Percentiles rank a stretch among this genome's conserved stretches.
These are phyloP conservation scores for Zygoascus sp. DNA, from an alignment of 1,139 yeast species.

Conservation along the genomic window DNA sequence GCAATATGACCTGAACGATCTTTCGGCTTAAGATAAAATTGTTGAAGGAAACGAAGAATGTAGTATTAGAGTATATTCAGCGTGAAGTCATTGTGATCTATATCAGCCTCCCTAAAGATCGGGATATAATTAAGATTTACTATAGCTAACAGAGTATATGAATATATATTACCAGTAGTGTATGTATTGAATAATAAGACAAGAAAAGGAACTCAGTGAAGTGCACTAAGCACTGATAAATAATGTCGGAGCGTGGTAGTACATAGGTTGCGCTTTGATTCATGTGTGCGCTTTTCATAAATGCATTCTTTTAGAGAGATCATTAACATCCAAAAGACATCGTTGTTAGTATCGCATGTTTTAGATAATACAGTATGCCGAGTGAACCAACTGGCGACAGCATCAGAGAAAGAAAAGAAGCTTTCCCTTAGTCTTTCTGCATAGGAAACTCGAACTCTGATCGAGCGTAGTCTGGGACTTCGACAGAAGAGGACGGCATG, in stretches of 20 bases:
- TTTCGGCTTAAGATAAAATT: background rate
- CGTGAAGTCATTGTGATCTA: background rate
- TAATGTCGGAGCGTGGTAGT: background rate
- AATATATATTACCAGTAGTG: background rate
- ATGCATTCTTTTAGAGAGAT: background rate
- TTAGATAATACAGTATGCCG: background rate
- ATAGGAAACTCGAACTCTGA: background rate
- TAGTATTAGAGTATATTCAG: background rate
- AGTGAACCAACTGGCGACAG: background rate
- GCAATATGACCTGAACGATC: conserved; percentile 10
- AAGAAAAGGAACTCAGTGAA: background rate
- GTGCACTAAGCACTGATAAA: background rate
- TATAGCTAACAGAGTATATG: background rate
- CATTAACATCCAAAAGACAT: background rate
- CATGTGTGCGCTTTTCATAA: background rate
- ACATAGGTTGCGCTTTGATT: background rate
- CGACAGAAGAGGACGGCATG: background rate
- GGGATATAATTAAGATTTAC: background rate
- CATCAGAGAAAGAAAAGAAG: background rate
- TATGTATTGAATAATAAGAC: conserved; percentile 1
- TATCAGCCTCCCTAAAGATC: too few relatives aligned
- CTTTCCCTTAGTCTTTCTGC: background rate
- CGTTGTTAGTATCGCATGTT: background rate
- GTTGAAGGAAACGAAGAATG: background rate
- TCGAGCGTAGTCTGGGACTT: background rate